Evolutionary conservation across 1,284 basidiomycete species (phyloP).

Genomic region (Violaceomyces palustris): DNA sequence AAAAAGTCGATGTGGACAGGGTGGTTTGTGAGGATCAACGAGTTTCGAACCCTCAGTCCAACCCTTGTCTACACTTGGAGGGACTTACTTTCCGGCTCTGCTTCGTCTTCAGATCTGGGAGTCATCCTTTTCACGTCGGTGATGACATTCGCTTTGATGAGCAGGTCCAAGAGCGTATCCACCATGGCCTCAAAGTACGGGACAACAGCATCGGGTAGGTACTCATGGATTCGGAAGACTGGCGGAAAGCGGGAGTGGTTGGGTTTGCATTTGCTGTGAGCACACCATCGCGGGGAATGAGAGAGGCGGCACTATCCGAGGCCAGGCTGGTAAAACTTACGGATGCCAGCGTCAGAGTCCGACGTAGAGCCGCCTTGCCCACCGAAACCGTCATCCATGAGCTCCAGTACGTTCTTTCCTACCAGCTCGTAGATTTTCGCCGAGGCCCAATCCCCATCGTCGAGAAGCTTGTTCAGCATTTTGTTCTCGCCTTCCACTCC

Average conservation of each 20-base stretch:
- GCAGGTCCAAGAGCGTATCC: conserved; percentile 63
- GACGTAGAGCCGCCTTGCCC: conserved; percentile 4
- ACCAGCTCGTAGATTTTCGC: conserved; percentile 66
- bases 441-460: conserved; percentile 52
- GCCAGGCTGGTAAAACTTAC: too few species aligned
- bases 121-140: conserved; percentile 29
- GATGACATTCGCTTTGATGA: conserved; percentile 67
- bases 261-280: too few species aligned
- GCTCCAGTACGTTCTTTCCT: conserved; percentile 48
- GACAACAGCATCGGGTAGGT: conserved; percentile 76
- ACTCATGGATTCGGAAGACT: conserved; percentile 79
- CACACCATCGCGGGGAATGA: too few species aligned
- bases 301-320: too few species aligned
- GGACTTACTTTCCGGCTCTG: conserved; percentile 8
- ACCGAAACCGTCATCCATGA: conserved; percentile 51
- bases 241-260: too few species aligned
- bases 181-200: conserved; percentile 72
- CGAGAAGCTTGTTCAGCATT: conserved; percentile 21
- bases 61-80: too few species aligned
- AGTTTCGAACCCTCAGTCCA: too few species aligned
- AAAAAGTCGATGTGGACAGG: too few species aligned
- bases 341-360: conserved; percentile 16
- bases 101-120: conserved; percentile 4
- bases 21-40: too few species aligned
- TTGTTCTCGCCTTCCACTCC: conserved; percentile 6